A percentile compares a stretch with the other conserved stretches of the same genome.
Conservation (phyloP, 768 basidiomycete species). For the Boletus sp. region DNA sequence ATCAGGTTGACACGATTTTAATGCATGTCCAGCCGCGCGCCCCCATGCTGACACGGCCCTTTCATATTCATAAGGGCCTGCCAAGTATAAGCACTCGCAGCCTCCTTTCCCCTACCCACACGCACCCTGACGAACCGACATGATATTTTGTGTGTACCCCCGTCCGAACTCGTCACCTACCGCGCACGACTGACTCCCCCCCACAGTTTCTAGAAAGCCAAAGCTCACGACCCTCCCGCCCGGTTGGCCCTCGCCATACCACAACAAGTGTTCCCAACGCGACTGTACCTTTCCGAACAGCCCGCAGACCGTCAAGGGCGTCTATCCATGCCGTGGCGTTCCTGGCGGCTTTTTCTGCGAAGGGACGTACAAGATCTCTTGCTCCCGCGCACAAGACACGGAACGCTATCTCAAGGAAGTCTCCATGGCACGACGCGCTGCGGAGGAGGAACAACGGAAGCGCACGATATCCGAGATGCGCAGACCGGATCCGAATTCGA, state of each 20-base stretch:
- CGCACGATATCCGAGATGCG: slow-evolving; percentile 29
- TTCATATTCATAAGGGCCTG: slow-evolving; percentile 26
- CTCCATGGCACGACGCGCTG: slow-evolving; percentile 19
- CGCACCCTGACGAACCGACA: slow-evolving; percentile 17
- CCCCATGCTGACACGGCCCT: slow-evolving; percentile 16
- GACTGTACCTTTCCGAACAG: slow-evolving; percentile 33
- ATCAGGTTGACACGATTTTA: slow-evolving; percentile 31
- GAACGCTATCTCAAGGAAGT: slow-evolving; percentile 32
- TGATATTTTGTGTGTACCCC: slow-evolving; percentile 29
- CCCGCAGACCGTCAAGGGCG: slow-evolving; percentile 31
- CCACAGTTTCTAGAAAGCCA: slow-evolving; percentile 30
- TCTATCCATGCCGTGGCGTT: slow-evolving; percentile 33
- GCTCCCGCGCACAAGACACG: slow-evolving; percentile 34
- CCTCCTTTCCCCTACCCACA: background rate
- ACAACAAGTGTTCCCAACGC: slow-evolving; percentile 36
- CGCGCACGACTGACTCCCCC: background rate
- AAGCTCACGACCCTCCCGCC: slow-evolving; percentile 29
- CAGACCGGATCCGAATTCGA: slow-evolving; percentile 17
- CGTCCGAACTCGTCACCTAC: background rate
- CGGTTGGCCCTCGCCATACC: slow-evolving; percentile 37
- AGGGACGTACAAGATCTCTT: slow-evolving; percentile 34
- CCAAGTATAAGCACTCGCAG: slow-evolving; percentile 14
- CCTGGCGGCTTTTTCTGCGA: slow-evolving; percentile 36
- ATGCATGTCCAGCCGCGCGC: slow-evolving; percentile 29
- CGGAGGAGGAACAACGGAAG: slow-evolving; percentile 32